These are phyloP conservation scores for Naganishia liquefaciens DNA, from an alignment of 1,284 basidiomycete species.

Conservation along the genomic window DNA sequence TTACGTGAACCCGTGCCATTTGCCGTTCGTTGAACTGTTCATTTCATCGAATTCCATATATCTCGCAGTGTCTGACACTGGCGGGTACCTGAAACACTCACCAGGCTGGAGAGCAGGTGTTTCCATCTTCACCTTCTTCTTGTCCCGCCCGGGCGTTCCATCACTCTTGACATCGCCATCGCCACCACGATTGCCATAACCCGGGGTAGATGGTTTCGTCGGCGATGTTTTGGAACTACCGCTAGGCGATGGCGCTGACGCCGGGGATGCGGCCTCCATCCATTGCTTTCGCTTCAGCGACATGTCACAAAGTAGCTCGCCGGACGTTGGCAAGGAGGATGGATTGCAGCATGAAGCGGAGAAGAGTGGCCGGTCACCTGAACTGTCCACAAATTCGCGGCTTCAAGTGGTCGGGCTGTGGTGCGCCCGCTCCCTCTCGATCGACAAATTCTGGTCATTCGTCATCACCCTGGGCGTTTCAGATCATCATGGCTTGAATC, in stretches of 20 bases:
- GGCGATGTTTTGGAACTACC: slow-evolving; percentile 13
- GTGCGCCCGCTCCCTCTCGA: slow-evolving; percentile 4
- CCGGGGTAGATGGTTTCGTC: slow-evolving; percentile 17
- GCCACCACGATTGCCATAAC: neutral
- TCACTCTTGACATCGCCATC: neutral
- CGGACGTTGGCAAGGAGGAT: neutral
- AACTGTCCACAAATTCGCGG: too few species aligned
- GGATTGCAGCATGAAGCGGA: too few species aligned
- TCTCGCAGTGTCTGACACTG: too few species aligned
- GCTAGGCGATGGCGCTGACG: neutral
- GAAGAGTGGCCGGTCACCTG: neutral
- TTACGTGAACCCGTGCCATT: too few species aligned
- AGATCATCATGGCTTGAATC: neutral
- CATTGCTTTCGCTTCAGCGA: slow-evolving; percentile 26
- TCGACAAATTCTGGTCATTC: slow-evolving; percentile 15
- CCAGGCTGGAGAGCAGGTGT: neutral
- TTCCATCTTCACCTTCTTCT: slow-evolving; percentile 27
- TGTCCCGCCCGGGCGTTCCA: slow-evolving; percentile 14
- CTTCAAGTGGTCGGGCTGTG: neutral
- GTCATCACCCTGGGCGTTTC: slow-evolving; percentile 8
- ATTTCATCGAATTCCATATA: too few species aligned
- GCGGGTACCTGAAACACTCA: neutral
- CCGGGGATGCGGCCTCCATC: slow-evolving; percentile 10
- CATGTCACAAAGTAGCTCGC: neutral
- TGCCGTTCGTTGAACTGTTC: too few species aligned